Conservation (phyloP, 768 basidiomycete genomes). For the Podaxis sp. region DNA sequence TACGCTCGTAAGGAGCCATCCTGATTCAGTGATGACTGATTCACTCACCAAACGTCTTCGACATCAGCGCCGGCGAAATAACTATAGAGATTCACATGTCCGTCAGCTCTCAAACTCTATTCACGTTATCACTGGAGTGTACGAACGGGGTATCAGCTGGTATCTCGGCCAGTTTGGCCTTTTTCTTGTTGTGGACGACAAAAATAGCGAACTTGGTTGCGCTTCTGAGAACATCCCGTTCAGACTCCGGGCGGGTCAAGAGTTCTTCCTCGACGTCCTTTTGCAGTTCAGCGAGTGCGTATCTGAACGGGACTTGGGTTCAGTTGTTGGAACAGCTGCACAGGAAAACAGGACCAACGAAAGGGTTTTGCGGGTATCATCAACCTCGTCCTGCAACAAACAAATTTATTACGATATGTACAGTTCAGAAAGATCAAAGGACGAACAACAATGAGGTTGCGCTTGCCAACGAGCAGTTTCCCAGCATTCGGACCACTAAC, state of each 20-base stretch:
- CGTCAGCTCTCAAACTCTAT: slow-evolving; percentile 6
- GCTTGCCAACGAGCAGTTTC: slow-evolving; percentile 73
- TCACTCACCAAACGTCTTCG: slow-evolving; percentile 65
- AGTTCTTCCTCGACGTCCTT: slow-evolving; percentile 84
- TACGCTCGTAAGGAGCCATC: background rate
- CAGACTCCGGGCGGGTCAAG: slow-evolving; percentile 61
- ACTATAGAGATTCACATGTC: slow-evolving; percentile 27
- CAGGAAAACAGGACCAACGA: slow-evolving; percentile 45
- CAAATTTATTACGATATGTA: background rate
- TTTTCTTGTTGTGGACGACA: slow-evolving; percentile 93
- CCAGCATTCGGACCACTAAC: slow-evolving; percentile 63
- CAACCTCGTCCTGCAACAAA: slow-evolving; percentile 71
- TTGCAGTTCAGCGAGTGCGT: slow-evolving; percentile 85
- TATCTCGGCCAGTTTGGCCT: slow-evolving; percentile 77
- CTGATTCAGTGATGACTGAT: slow-evolving; percentile 5
- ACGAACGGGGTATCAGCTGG: slow-evolving; percentile 66
- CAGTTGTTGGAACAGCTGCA: background rate
- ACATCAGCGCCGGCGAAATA: slow-evolving; percentile 86
- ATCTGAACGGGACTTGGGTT: slow-evolving; percentile 44
- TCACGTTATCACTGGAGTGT: background rate
- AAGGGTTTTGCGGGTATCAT: slow-evolving; percentile 87
- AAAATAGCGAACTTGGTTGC: slow-evolving; percentile 88
- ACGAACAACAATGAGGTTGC: slow-evolving; percentile 81
- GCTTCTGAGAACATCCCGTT: slow-evolving; percentile 64
- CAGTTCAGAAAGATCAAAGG: background rate